Base-by-base conservation (phyloP, 2,329 filamentous ascomycete species). In the Atkinsonella texensis region DNA sequence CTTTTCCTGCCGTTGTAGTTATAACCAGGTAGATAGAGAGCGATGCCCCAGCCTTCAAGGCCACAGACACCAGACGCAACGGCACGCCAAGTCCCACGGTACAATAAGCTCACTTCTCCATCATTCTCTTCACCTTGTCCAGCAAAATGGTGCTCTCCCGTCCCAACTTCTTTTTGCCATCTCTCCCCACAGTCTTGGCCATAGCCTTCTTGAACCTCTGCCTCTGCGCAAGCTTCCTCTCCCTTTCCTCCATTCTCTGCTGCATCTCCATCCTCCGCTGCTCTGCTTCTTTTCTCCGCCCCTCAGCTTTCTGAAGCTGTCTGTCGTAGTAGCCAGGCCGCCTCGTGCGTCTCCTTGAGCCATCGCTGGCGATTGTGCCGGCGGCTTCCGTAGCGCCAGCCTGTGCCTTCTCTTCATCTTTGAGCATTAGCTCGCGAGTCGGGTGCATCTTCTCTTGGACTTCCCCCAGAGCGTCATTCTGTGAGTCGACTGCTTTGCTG, bases 121-220 rank as follows among this genome's bases (percentile, higher is more conserved):
- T 53, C 52, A 48, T 55, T 63, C 75, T 82, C 73, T 84, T 84
- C 35, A 91, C 84, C 68, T 84, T 87, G 61, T 89, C 85, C 52
- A 95, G 70, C 59, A 95, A 60, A 39, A 91, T 75, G 35, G 76
- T 77, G 60, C 89, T 90, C 73, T 95, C 89, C 54, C 87, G 76
- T 1, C 89, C 89, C 46, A 95, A 67, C 70, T 88, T 90, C 66
- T 85, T 79, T 70, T 86, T 83, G 11, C 87, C 87, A 63, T 86
- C 79, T 31, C 81, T 82, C 65, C 85, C 81, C 38, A 84, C 80
- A 49, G 90, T 88, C 65, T 84, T 85, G 56, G 85, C 84, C 66
- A 88, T 80, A 56, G 84, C 81, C 58, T 78, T 81, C 54, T 81
- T 76, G 60, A 84, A 79, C 54, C 74, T 74, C 58, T 81, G 74